phyloP scores from a whole-genome alignment of 768 basidiomycete species.

The Boletus rufocinnamomeus region DNA sequence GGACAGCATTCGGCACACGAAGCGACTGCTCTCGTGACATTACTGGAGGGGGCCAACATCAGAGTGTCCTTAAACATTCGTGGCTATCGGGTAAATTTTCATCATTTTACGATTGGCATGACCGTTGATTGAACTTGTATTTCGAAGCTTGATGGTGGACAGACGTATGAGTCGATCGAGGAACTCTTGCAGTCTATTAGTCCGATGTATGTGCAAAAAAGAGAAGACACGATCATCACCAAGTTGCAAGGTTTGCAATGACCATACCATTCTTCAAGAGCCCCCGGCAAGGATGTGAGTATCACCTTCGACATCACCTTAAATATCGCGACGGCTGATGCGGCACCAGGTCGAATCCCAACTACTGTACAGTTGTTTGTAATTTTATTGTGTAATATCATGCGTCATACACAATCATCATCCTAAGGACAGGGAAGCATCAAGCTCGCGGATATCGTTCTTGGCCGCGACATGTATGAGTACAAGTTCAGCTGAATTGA shows the following conservation, averaged over 20 bases:
- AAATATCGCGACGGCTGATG: slow-evolving; percentile 8
- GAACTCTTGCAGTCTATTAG: slow-evolving; percentile 56
- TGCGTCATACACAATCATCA: neutral
- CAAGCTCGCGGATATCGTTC: neutral
- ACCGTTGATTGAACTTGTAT: slow-evolving; percentile 17
- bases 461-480: neutral
- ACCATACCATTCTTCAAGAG: neutral
- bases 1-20: slow-evolving; percentile 42
- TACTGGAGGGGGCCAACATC: slow-evolving; percentile 56
- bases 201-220: slow-evolving; percentile 49
- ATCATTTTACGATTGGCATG: neutral
- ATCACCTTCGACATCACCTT: neutral
- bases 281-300: slow-evolving; percentile 14
- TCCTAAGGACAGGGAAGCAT: neutral
- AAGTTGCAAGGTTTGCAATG: slow-evolving; percentile 48
- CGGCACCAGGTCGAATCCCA: neutral
- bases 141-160: slow-evolving; percentile 29
- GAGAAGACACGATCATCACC: slow-evolving; percentile 47
- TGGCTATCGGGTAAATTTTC: slow-evolving; percentile 55
- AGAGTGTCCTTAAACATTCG: slow-evolving; percentile 48
- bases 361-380: neutral
- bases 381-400: slow-evolving; percentile 22
- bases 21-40: slow-evolving; percentile 53
- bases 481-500: neutral
- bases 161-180: slow-evolving; percentile 59